Base-by-base conservation (phyloP, 2,329 filamentous ascomycete genomes). In the Fusarium xylarioides region DNA sequence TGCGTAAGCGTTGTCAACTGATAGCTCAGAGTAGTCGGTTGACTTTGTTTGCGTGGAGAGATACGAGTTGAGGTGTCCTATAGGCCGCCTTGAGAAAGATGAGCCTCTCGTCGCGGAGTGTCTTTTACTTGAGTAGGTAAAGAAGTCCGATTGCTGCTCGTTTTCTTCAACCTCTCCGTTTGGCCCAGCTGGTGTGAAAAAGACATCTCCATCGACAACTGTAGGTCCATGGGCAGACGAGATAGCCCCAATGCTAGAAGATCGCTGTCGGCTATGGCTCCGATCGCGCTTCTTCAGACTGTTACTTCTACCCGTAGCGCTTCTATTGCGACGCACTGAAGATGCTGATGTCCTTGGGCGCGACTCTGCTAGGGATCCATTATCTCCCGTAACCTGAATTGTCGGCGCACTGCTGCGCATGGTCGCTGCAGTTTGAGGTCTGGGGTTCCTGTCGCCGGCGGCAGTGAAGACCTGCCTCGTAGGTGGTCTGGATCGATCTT, bases 311-410 rank as follows among this genome's bases (percentile, higher is more conserved):
- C 80, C 78, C 9, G 86, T 86, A 52, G 85, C 84, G 73, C 86
- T 88, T 66, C 85, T 82, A 52, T 82, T 81, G 26, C 76, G 69
- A 14, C 75, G 79, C 11, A 77, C 80, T 21, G 76, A 77, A 40
- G 75, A 76, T 10, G 70, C 74, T 68, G 77, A 83, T 82, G 73
- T 83, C 35, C 71, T 74, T 60, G 79, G 79, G 12, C 80, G 79
- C 50, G 80, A 80, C 38, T 82, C 83, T 61, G 72, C 78, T 74
- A 68, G 61, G 26, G 81, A 83, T 63, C 83, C 88, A 75, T 82
- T 87, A 63, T 94, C 92, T 65, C 90, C 89, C 0, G 91, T 96
- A 32, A 97, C 88, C 63, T 96, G 93, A 68, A 97, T 95, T 3
- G 90, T 87, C 4, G 94, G 94, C 37, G 91, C 87, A 26, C 77